Evolutionary conservation across 352 stramenopile species (phyloP).

Genomic region (Chrysophaeum taylorii): DNA sequence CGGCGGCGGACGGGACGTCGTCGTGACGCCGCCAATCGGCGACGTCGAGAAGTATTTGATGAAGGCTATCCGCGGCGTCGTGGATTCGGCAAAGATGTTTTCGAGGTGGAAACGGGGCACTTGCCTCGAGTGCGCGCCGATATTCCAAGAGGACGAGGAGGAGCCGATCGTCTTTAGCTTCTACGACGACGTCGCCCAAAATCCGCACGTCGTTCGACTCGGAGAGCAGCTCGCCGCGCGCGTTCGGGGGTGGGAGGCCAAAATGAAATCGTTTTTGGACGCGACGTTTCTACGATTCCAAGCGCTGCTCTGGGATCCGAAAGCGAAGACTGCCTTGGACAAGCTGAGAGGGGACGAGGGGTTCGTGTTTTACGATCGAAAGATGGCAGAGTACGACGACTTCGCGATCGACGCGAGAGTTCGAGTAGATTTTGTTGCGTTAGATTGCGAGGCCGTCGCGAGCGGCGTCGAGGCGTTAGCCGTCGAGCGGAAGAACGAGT

Average conservation of each 20-base stretch:
- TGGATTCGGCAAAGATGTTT: conserved; percentile 83
- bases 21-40: conserved; percentile 77
- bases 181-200: conserved; percentile 85
- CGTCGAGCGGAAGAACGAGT: conserved; percentile 83
- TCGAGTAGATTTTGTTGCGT: conserved; percentile 83
- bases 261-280: conserved; percentile 52
- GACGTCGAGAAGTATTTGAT: conserved; percentile 91
- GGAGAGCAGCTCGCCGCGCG: conserved; percentile 73
- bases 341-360: conserved; percentile 79
- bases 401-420: conserved; percentile 42
- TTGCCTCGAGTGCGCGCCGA: conserved; percentile 71
- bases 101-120: conserved; percentile 87
- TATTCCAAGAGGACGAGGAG: conserved; percentile 73
- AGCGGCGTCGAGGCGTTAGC: conserved; percentile 75
- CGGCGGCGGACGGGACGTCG: conserved; percentile 83
- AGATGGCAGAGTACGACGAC: conserved; percentile 73
- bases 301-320: conserved; percentile 86
- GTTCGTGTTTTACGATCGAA: conserved; percentile 85
- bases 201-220: conserved; percentile 88
- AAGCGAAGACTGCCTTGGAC: conserved; percentile 69
- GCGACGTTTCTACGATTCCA: conserved; percentile 78
- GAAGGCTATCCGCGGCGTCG: conserved; percentile 82
- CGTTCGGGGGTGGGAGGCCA: neutral
- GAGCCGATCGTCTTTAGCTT: conserved; percentile 84
- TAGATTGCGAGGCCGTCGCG: conserved; percentile 76